Conservation (phyloP, 1,284 basidiomycete species). For the Ceratobasidium sp. region DNA sequence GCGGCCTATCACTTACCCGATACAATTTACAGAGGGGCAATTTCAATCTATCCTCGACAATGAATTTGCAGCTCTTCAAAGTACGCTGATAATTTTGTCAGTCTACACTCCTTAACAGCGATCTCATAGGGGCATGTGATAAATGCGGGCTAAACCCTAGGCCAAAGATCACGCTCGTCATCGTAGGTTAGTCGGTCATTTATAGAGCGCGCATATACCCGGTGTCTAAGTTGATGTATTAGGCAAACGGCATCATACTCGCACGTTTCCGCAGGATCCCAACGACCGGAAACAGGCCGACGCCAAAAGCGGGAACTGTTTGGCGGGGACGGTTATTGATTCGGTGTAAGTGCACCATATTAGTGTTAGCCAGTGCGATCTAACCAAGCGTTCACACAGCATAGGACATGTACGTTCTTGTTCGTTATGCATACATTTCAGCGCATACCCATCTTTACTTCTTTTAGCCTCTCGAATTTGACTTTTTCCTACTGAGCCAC, state of each 20-base stretch:
- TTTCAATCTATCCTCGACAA: slow-evolving; percentile 45
- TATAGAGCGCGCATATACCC: background rate
- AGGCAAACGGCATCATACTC: slow-evolving; percentile 69
- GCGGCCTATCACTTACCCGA: background rate
- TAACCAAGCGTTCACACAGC: background rate
- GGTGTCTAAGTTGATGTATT: background rate
- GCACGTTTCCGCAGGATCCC: slow-evolving; percentile 71
- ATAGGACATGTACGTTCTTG: slow-evolving; percentile 28
- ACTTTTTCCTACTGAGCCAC: slow-evolving; percentile 83
- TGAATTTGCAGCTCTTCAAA: slow-evolving; percentile 42
- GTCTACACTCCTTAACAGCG: background rate
- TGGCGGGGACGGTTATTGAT: slow-evolving; percentile 81
- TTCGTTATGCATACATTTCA: background rate
- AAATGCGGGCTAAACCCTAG: slow-evolving; percentile 30
- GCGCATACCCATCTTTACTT: background rate
- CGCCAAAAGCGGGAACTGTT: slow-evolving; percentile 70
- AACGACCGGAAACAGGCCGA: slow-evolving; percentile 56
- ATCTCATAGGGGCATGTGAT: slow-evolving; percentile 44
- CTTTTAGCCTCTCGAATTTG: slow-evolving; percentile 71
- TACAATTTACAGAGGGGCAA: slow-evolving; percentile 61
- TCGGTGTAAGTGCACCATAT: slow-evolving; percentile 46
- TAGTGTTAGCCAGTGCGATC: background rate
- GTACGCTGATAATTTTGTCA: background rate
- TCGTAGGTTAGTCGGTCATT: slow-evolving; percentile 52
- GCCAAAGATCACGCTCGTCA: slow-evolving; percentile 47